Conservation (phyloP, 169 alveolate genomes). For the Amoebophrya sp. region DNA sequence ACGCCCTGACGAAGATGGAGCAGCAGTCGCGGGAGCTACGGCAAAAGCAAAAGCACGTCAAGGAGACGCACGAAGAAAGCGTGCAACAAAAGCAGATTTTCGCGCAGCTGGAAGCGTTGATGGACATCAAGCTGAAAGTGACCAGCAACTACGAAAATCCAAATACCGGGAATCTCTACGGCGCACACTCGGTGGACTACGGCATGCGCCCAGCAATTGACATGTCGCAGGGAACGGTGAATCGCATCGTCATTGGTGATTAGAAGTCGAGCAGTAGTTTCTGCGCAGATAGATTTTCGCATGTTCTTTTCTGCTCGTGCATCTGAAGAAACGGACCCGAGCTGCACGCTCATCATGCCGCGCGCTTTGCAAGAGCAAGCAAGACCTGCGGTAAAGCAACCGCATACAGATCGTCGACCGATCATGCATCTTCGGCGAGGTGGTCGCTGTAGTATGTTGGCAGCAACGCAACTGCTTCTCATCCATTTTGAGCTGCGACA, state of each 20-base stretch:
- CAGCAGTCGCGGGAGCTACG: background rate
- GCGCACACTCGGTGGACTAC: background rate
- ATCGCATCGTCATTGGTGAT: background rate
- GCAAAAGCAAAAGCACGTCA: background rate
- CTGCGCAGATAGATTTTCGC: too few species aligned
- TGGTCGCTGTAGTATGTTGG: too few species aligned
- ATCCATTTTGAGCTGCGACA: too few species aligned
- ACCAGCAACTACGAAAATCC: background rate
- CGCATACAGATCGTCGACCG: too few species aligned
- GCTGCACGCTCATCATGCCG: too few species aligned
- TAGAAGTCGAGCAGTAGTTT: too few species aligned
- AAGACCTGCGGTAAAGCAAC: too few species aligned
- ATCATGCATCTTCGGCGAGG: too few species aligned
- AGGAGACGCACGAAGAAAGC: slow-evolving; percentile 4
- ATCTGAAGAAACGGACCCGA: too few species aligned
- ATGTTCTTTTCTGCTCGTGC: too few species aligned
- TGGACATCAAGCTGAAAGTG: slow-evolving; percentile 2
- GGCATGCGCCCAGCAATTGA: slow-evolving; percentile 14
- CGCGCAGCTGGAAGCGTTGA: slow-evolving; percentile 13
- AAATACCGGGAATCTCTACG: background rate
- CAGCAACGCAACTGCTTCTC: too few species aligned
- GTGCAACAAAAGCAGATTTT: background rate
- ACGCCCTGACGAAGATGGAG: slow-evolving; percentile 22
- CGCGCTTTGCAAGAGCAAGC: too few species aligned
- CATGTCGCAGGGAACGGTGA: background rate